Percentiles rank a stretch among this genome's conserved stretches.
phyloP scores from a whole-genome alignment of 306 rosid species.

The Phaseolus lunatus region DNA sequence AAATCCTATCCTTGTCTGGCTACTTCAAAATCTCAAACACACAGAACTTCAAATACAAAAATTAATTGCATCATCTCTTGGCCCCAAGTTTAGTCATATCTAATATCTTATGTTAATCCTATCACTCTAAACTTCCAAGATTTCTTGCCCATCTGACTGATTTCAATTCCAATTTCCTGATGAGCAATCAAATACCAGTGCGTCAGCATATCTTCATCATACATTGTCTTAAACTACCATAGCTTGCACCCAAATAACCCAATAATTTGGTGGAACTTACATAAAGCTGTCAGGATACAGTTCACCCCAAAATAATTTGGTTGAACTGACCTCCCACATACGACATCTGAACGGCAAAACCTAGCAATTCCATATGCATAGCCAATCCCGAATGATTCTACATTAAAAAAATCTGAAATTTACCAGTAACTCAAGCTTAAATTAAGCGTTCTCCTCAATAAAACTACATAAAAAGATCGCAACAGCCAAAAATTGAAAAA shows the following conservation, averaged over 20 bases:
- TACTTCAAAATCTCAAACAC: background rate
- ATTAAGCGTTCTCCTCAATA: background rate
- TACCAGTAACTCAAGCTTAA: background rate
- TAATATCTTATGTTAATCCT: background rate
- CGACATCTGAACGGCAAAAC: background rate
- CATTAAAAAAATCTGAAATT: background rate
- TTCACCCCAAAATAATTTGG: background rate
- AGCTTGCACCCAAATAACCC: background rate
- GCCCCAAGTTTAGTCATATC: conserved; percentile 2
- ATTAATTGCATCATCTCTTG: background rate
- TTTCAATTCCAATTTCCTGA: background rate
- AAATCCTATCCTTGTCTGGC: background rate
- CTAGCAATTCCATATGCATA: background rate
- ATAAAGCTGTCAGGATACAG: background rate
- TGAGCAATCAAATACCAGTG: background rate
- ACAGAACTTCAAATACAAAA: background rate
- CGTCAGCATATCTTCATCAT: background rate
- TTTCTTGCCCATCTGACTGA: background rate
- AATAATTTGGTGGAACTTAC: background rate
- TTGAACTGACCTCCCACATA: background rate
- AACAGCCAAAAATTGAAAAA: background rate
- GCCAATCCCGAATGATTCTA: background rate
- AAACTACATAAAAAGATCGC: no score
- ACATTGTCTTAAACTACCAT: background rate
- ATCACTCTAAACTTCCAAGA: background rate